These are phyloP conservation scores for Paramecium octaurelia DNA, from an alignment of 73 alveolate species.

Conservation along the genomic window DNA sequence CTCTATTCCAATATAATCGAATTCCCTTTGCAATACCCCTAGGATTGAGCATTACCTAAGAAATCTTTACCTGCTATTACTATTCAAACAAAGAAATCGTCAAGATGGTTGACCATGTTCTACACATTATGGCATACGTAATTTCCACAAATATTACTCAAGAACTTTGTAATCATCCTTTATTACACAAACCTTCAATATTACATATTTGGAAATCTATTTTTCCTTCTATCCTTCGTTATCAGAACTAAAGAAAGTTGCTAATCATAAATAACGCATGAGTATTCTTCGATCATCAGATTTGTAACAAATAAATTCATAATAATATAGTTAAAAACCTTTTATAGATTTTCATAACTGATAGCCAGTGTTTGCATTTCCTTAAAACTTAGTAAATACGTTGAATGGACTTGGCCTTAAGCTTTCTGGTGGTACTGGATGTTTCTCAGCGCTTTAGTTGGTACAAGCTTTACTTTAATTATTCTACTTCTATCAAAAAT, in stretches of 20 bases:
- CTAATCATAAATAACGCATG: background rate
- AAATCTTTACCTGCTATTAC: background rate
- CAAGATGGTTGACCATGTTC: background rate
- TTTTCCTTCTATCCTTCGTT: background rate
- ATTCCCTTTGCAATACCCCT: background rate
- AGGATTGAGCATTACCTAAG: background rate
- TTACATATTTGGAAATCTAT: background rate
- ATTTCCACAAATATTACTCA: background rate
- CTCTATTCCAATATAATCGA: background rate
- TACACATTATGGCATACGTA: slow-evolving; percentile 1
- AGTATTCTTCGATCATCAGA: background rate
- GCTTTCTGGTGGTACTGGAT: slow-evolving; percentile 50
- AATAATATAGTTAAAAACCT: background rate
- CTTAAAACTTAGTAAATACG: background rate
- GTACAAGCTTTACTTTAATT: background rate
- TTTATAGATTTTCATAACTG: background rate
- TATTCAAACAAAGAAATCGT: background rate
- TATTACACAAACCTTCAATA: background rate
- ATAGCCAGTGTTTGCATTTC: background rate
- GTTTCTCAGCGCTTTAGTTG: slow-evolving; percentile 5
- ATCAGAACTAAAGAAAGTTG: background rate
- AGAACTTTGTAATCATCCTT: background rate
- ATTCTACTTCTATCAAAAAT: background rate
- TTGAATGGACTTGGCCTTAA: slow-evolving; percentile 33
- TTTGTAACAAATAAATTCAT: background rate